These are phyloP conservation scores for Sphaerulina vaccinii DNA, from an alignment of 2,329 filamentous ascomycete species.

Conservation along the genomic window DNA sequence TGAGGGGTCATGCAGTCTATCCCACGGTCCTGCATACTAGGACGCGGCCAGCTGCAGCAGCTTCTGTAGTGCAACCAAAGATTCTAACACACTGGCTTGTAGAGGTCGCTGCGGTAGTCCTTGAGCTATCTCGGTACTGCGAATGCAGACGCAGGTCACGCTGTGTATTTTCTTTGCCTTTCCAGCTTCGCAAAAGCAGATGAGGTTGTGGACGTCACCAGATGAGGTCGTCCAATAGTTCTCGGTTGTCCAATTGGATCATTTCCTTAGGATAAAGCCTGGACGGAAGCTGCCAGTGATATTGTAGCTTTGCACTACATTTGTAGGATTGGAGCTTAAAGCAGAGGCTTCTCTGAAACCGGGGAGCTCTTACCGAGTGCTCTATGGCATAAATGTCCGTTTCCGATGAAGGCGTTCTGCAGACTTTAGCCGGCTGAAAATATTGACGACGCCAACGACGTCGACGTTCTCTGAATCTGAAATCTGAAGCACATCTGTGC, in stretches of 20 bases:
- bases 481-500: not conserved
- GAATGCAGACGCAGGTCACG: no score
- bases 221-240: conserved; percentile 2
- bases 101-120: no score
- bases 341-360: no score
- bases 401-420: no score
- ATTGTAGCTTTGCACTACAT: not conserved
- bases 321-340: conserved; percentile 3
- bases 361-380: no score
- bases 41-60: conserved; percentile 3
- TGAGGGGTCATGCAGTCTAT: not conserved
- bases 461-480: not conserved
- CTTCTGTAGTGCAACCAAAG: conserved; percentile 1
- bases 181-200: not conserved
- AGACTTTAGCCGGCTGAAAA: not conserved
- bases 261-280: not conserved
- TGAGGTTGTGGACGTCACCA: not conserved
- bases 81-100: not conserved
- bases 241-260: conserved; percentile 1
- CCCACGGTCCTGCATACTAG: conserved; percentile 4
- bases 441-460: not conserved
- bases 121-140: no score
- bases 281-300: conserved; percentile 1
- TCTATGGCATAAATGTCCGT: no score
- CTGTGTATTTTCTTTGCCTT: no score